Percentiles rank a stretch among this genome's conserved stretches.
Evolutionary conservation across 768 basidiomycete genomes (phyloP).

Genomic region (Kwoniella sp.): DNA sequence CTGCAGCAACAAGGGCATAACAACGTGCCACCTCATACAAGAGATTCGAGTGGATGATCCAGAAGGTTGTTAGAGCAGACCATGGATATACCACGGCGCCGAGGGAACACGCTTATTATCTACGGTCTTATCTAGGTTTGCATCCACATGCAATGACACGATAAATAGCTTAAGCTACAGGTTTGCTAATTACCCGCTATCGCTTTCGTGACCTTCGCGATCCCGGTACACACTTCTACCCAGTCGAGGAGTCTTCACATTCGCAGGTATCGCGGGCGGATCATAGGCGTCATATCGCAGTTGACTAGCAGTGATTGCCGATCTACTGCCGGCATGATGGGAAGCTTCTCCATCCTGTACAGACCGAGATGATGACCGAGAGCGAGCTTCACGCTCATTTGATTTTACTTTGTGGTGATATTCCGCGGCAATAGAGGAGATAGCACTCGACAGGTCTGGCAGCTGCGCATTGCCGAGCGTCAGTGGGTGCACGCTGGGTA

Average conservation of each 20-base stretch:
- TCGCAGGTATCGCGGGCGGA: slow-evolving; percentile 1
- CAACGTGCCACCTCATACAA: background rate
- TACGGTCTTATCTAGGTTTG: no score
- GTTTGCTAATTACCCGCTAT: slow-evolving; percentile 12
- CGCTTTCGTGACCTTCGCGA: background rate
- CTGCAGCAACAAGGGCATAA: background rate
- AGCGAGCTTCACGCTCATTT: background rate
- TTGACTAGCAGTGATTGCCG: slow-evolving; percentile 4
- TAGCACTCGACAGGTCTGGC: background rate
- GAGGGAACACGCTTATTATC: no score
- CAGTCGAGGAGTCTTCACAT: background rate
- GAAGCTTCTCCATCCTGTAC: background rate
- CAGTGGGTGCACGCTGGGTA: no score
- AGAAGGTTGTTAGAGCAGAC: no score
- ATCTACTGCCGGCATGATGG: background rate
- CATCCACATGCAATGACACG: no score
- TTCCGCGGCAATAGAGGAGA: slow-evolving; percentile 12
- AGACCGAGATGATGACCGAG: background rate
- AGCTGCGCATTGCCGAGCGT: no score
- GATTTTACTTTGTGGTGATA: background rate
- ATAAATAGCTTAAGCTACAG: no score
- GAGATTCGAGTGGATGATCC: background rate
- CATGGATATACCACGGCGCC: no score
- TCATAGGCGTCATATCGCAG: slow-evolving; percentile 33
- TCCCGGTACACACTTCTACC: slow-evolving; percentile 6